Evolutionary conservation across 768 basidiomycete species (phyloP), one percentile per base, ranked within the genome.

Genomic region (Suillus plorans): DNA sequence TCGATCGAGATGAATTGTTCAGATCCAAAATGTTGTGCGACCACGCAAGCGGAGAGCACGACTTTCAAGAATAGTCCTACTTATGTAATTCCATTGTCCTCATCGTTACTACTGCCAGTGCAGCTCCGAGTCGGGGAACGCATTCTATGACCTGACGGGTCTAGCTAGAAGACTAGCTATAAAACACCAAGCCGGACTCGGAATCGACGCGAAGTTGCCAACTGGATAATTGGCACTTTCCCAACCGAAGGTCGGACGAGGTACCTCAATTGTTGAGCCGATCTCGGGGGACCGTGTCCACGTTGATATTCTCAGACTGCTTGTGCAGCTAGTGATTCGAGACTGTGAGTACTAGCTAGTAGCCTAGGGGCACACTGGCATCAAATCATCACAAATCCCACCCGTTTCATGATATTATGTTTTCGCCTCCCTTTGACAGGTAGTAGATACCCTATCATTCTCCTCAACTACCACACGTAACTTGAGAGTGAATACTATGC

Each of bases 11-110:
- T 61, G 31, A 41, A 18, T 20, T 55, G 34, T n/a, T 55, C 49
- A 41, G 22, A 62, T 61, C 62, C 28, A 12, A 57, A 36, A 63
- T 67, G 4, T 22, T 47, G 53, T 34, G 31, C 31, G 20, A 34
- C 31, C 20, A 53, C 52, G 20, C 18, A 52, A 52, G 28, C 2
- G 8, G 25, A 8, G 50, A 52, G 50, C 25, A 28, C 31, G 31
- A 31, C 31, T 31, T 31, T 31, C 31, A 31, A 5, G 28, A 28
- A 49, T 25, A 25, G 16, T 31, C 20, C 7, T 50, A 18, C 42
- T 42, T 42, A 18, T 44, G 42, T 44, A 44, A 44, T 44, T 44
- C 18, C 18, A 16, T 16, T 42, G 39, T 31, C 31, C 5, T 31
- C 31, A 31, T 31, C 31, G 31, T 31, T 31, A 31, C 31, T 31